phyloP scores from a whole-genome alignment of 805 yeast species.

The Wickerhamomyces kurtzmanii region DNA sequence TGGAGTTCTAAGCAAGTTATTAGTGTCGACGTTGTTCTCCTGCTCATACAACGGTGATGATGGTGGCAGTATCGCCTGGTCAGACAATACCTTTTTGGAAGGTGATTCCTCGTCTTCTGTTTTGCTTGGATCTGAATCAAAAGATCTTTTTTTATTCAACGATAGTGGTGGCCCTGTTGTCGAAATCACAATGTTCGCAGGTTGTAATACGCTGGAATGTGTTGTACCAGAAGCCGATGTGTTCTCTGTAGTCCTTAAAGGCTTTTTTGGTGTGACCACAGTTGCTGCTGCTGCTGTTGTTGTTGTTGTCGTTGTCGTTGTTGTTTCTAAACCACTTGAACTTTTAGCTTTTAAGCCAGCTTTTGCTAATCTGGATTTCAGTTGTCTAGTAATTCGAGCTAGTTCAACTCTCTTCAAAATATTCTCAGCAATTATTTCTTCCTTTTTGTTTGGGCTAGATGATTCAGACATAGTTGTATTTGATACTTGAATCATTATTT shows the following conservation, averaged over 20 bases:
- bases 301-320: conserved; percentile 2
- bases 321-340: neutral
- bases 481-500: too few species aligned
- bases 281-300: neutral
- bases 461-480: too few species aligned
- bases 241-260: too few species aligned
- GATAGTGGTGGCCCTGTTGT: too few species aligned
- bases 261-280: neutral
- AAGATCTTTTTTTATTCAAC: conserved; percentile 11
- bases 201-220: too few species aligned
- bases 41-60: conserved; percentile 17
- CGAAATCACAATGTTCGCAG: too few species aligned
- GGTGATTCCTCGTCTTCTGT: conserved; percentile 11
- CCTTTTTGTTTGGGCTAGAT: too few species aligned
- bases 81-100: neutral
- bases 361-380: conserved; percentile 29
- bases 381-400: conserved; percentile 33
- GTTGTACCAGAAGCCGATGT: too few species aligned
- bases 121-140: conserved; percentile 12
- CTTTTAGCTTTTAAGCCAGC: conserved; percentile 27
- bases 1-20: conserved; percentile 13
- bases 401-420: conserved; percentile 35
- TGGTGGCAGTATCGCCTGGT: conserved; percentile 9
- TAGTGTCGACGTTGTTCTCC: too few species aligned
- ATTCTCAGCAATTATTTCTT: conserved; percentile 32